Conservation (phyloP, 805 yeast species). For the Candida chilensis region DNA sequence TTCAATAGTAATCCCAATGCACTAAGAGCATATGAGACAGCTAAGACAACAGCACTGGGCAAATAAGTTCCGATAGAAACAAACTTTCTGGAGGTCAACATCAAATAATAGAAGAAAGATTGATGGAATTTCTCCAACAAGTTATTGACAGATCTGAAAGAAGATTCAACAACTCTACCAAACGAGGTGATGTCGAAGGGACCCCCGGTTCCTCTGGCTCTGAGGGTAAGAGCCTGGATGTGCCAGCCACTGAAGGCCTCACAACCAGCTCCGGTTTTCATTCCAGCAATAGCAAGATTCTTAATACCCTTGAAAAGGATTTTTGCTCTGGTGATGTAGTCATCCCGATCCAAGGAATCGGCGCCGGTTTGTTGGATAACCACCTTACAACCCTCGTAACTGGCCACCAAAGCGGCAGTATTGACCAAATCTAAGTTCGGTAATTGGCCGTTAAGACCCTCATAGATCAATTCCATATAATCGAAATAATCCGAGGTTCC, state of each 20-base stretch:
- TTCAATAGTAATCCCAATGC: constrained; percentile 50
- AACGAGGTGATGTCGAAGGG: constrained; percentile 77
- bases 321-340: constrained; percentile 46
- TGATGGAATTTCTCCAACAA: constrained; percentile 94
- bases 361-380: constrained; percentile 53
- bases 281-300: constrained; percentile 64
- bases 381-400: constrained; percentile 67
- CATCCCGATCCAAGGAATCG: constrained; percentile 32
- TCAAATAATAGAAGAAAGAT: constrained; percentile 85
- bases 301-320: constrained; percentile 59
- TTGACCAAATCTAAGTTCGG: constrained; percentile 91
- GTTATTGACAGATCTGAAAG: constrained; percentile 84
- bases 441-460: constrained; percentile 90
- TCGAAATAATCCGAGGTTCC: constrained; percentile 60
- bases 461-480: constrained; percentile 65
- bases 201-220: constrained; percentile 53
- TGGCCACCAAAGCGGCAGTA: constrained; percentile 63
- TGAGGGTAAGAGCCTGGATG: constrained; percentile 78
- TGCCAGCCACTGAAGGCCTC: constrained; percentile 96
- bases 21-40: constrained; percentile 61
- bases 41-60: constrained; percentile 73
- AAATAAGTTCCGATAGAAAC: constrained; percentile 92
- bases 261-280: constrained; percentile 54
- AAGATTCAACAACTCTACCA: constrained; percentile 84
- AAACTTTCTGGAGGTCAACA: constrained; percentile 69